A percentile compares a stretch with the other conserved stretches of the same genome.
Evolutionary conservation across 2,329 filamentous ascomycete species (phyloP).

Genomic region (Didymosphaeria variabile): DNA sequence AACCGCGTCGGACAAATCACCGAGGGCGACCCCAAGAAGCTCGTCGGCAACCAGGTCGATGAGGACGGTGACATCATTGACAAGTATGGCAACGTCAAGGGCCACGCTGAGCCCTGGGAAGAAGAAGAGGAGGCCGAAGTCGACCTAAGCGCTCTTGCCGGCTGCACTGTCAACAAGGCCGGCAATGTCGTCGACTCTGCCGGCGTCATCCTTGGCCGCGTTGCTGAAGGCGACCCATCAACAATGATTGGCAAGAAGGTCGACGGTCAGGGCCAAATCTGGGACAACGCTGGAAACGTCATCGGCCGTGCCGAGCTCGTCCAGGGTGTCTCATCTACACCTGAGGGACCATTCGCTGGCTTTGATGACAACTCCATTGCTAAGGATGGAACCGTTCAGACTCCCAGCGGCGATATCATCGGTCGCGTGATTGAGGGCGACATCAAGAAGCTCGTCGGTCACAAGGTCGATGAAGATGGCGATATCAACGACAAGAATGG

Average conservation of each 20-base stretch:
- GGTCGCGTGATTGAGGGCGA: slow-evolving; percentile 61
- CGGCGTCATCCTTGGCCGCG: slow-evolving; percentile 66
- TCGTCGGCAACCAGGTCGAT: slow-evolving; percentile 78
- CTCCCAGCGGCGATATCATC: slow-evolving; percentile 56
- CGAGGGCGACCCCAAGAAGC: slow-evolving; percentile 74
- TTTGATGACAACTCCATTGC: slow-evolving; percentile 65
- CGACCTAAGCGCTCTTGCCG: slow-evolving; percentile 68
- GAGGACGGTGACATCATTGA: slow-evolving; percentile 85
- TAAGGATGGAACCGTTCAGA: slow-evolving; percentile 66
- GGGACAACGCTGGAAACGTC: slow-evolving; percentile 69
- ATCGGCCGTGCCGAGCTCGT: slow-evolving; percentile 67
- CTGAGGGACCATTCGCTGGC: slow-evolving; percentile 68
- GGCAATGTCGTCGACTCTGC: slow-evolving; percentile 69
- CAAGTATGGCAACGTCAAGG: slow-evolving; percentile 72
- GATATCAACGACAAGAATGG: slow-evolving; percentile 64
- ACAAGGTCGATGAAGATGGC: slow-evolving; percentile 61
- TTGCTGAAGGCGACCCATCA: slow-evolving; percentile 65
- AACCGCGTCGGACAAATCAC: slow-evolving; percentile 76
- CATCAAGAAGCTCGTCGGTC: slow-evolving; percentile 60
- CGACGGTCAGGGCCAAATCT: slow-evolving; percentile 69
- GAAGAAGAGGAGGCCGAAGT: slow-evolving; percentile 59
- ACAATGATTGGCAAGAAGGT: slow-evolving; percentile 69
- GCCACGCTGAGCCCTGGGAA: slow-evolving; percentile 66
- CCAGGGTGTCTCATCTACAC: slow-evolving; percentile 58
- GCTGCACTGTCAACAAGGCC: slow-evolving; percentile 70